These are phyloP conservation scores for Gentiana straminea DNA, from an alignment of 257 asterid genomes.

Conservation along the genomic window DNA sequence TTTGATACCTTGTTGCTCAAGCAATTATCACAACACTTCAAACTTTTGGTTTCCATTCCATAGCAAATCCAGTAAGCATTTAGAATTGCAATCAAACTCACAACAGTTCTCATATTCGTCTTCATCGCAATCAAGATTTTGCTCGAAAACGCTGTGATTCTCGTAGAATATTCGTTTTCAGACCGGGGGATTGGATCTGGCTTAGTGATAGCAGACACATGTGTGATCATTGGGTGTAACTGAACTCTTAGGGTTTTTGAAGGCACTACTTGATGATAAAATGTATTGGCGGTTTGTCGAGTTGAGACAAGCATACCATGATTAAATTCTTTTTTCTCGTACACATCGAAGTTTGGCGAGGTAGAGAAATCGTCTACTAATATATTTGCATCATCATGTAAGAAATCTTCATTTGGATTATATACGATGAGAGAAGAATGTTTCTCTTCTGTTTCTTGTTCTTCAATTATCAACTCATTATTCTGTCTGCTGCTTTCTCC, in stretches of 20 bases:
- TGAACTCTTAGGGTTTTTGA: constrained; percentile 27
- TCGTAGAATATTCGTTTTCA: background rate
- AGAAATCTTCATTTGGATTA: constrained; percentile 13
- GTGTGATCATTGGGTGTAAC: constrained; percentile 18
- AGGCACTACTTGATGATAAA: constrained; percentile 33
- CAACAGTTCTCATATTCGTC: constrained; percentile 9
- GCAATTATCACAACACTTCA: constrained; percentile 1
- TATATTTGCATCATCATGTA: constrained; percentile 16
- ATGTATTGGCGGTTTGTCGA: constrained; percentile 27
- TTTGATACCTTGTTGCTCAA: constrained; percentile 2
- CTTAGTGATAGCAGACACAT: constrained; percentile 9
- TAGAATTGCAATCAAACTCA: constrained; percentile 19
- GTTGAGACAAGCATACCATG: constrained; percentile 36
- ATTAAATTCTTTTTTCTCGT: constrained; percentile 27
- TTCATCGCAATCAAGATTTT: constrained; percentile 9
- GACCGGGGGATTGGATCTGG: background rate
- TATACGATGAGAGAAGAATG: constrained; percentile 19
- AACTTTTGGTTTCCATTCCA: constrained; percentile 15
- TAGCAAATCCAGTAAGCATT: constrained; percentile 17
- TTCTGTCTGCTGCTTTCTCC: constrained; percentile 24
- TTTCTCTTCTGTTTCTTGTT: constrained; percentile 11
- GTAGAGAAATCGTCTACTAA: constrained; percentile 21
- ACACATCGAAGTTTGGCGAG: constrained; percentile 25
- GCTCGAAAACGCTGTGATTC: constrained; percentile 13
- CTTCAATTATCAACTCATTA: constrained; percentile 7